These are phyloP conservation scores for Austroboletus novae-zelandiae DNA, from an alignment of 1,284 basidiomycete species.

Conservation along the genomic window DNA sequence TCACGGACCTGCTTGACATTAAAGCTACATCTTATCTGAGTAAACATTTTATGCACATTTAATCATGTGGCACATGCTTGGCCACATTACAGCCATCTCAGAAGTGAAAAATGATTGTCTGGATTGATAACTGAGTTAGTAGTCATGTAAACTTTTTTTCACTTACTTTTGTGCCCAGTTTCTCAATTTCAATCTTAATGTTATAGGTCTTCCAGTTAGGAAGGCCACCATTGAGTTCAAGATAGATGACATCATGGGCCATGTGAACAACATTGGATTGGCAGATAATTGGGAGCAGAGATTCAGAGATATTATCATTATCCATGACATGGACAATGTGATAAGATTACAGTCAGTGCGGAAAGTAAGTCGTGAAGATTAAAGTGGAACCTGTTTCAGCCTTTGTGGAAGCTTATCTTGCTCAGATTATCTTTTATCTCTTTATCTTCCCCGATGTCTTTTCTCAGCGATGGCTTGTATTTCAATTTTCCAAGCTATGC, in stretches of 20 bases:
- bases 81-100: background rate
- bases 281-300: background rate
- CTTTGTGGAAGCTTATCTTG: background rate
- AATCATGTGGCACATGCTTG: background rate
- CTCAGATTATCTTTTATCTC: background rate
- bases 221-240: background rate
- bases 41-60: background rate
- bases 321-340: background rate
- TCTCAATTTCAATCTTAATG: background rate
- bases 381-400: background rate
- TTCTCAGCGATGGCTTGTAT: background rate
- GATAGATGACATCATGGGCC: background rate
- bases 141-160: background rate
- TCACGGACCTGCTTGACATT: background rate
- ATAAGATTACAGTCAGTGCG: background rate
- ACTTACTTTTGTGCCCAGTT: background rate
- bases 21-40: background rate
- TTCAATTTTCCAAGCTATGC: background rate
- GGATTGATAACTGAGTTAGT: background rate
- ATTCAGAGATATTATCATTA: background rate
- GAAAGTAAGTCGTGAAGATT: background rate
- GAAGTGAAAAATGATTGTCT: background rate
- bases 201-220: background rate
- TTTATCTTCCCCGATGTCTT: background rate
- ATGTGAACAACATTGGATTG: background rate